phyloP scores from a whole-genome alignment of 2,329 filamentous ascomycete species.

The Phoma herbarum region DNA sequence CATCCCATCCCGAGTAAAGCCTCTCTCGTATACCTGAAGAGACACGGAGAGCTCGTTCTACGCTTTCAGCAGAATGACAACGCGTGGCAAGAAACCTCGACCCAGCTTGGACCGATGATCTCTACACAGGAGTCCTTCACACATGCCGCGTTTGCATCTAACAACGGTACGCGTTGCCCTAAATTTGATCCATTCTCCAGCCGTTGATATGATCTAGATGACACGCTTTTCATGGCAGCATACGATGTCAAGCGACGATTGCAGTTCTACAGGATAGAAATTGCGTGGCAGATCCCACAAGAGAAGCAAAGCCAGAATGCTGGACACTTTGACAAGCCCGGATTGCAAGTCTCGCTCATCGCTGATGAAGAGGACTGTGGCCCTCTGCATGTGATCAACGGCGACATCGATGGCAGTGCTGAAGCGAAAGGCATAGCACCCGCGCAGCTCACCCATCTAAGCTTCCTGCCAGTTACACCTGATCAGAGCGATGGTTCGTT shows the following conservation, averaged over 20 bases:
- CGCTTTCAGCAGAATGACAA: slow-evolving; percentile 79
- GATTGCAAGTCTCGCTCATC: slow-evolving; percentile 42
- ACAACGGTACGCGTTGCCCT: slow-evolving; percentile 67
- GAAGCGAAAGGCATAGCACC: slow-evolving; percentile 40
- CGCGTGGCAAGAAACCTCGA: slow-evolving; percentile 73
- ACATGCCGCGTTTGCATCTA: slow-evolving; percentile 61
- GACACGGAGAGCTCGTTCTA: slow-evolving; percentile 76
- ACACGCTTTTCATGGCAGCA: slow-evolving; percentile 69
- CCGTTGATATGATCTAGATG: slow-evolving; percentile 37
- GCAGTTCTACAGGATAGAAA: slow-evolving; percentile 74
- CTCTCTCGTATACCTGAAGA: slow-evolving; percentile 78
- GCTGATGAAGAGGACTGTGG: slow-evolving; percentile 44
- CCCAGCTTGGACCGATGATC: slow-evolving; percentile 77
- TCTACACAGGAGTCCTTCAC: slow-evolving; percentile 63
- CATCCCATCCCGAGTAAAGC: slow-evolving; percentile 77
- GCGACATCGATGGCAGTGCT: slow-evolving; percentile 34
- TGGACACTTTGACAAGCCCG: slow-evolving; percentile 50
- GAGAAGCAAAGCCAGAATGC: slow-evolving; percentile 63
- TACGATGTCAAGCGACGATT: slow-evolving; percentile 76
- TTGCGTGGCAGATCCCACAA: slow-evolving; percentile 74
- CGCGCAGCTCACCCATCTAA: slow-evolving; percentile 71
- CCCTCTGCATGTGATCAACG: slow-evolving; percentile 36
- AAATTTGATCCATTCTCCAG: not conserved
- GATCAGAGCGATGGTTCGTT: slow-evolving; percentile 68
- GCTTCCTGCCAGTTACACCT: slow-evolving; percentile 73